Percentiles rank a stretch among this genome's conserved stretches.
phyloP scores from a whole-genome alignment of 768 basidiomycete species.

The Lentinula edodes region DNA sequence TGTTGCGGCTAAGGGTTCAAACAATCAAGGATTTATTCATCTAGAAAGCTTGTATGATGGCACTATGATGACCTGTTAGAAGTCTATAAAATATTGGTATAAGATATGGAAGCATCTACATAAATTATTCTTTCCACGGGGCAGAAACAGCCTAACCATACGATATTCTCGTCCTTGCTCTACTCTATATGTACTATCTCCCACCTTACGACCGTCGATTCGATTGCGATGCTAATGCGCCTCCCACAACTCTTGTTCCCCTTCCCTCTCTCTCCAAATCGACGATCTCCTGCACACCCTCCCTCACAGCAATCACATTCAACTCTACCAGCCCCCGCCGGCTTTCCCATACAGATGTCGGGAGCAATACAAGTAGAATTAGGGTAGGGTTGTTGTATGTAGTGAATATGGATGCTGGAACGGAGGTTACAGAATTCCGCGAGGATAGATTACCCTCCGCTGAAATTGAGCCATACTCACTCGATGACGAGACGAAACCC shows the following conservation, averaged over 20 bases:
- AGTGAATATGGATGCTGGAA: background rate
- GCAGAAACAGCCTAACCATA: too few relatives aligned
- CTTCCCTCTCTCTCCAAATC: conserved; percentile 2
- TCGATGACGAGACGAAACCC: background rate
- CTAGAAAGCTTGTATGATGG: too few relatives aligned
- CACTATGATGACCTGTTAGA: background rate
- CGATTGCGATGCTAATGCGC: background rate
- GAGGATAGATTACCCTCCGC: background rate
- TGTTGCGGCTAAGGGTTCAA: too few relatives aligned
- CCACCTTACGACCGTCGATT: background rate
- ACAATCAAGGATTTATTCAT: too few relatives aligned
- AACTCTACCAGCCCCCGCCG: conserved; percentile 1
- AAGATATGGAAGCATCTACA: background rate
- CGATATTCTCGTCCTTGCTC: too few relatives aligned
- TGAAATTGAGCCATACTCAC: background rate
- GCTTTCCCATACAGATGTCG: conserved; percentile 1
- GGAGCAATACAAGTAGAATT: background rate
- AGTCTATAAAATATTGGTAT: background rate
- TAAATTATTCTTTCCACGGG: background rate
- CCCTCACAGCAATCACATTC: background rate
- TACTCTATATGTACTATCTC: too few relatives aligned
- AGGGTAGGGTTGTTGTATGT: background rate
- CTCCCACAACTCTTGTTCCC: background rate
- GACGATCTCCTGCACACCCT: background rate
- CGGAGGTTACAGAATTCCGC: background rate